phyloP scores from a whole-genome alignment of 345 rosid genomes.

The Populus pruinosa region DNA sequence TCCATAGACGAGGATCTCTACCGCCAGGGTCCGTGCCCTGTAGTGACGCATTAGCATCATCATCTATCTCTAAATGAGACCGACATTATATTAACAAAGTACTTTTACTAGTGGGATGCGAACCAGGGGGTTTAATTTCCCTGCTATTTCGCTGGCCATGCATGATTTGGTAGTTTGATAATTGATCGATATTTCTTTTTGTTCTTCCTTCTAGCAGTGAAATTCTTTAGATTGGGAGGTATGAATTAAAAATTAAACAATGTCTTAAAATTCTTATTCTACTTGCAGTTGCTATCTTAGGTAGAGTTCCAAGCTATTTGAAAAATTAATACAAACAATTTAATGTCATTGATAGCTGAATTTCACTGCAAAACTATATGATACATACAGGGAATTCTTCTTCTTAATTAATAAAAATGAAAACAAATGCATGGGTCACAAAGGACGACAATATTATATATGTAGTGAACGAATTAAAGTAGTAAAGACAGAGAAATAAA shows the following conservation, averaged over 20 bases:
- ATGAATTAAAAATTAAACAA: neutral
- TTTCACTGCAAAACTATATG: too few species aligned
- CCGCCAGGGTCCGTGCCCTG: slow-evolving; percentile 38
- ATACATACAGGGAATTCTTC: too few species aligned
- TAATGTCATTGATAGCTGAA: too few species aligned
- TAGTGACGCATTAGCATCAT: slow-evolving; percentile 48
- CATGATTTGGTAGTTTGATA: slow-evolving; percentile 4
- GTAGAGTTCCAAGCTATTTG: too few species aligned
- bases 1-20: slow-evolving; percentile 63
- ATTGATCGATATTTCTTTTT: neutral
- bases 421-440: too few species aligned
- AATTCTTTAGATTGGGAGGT: neutral
- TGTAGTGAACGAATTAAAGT: too few species aligned
- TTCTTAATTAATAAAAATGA: too few species aligned
- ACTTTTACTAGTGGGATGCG: slow-evolving; percentile 16
- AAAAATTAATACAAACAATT: too few species aligned
- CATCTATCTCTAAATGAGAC: slow-evolving; percentile 48
- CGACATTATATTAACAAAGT: slow-evolving; percentile 18
- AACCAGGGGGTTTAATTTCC: slow-evolving; percentile 25
- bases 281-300: too few species aligned
- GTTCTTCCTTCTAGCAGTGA: neutral
- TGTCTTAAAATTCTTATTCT: too few species aligned
- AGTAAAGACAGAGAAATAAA: too few species aligned
- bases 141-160: neutral
- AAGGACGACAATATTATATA: too few species aligned